phyloP scores from a whole-genome alignment of 106 monocot species.

The Dendrobium catenatum region DNA sequence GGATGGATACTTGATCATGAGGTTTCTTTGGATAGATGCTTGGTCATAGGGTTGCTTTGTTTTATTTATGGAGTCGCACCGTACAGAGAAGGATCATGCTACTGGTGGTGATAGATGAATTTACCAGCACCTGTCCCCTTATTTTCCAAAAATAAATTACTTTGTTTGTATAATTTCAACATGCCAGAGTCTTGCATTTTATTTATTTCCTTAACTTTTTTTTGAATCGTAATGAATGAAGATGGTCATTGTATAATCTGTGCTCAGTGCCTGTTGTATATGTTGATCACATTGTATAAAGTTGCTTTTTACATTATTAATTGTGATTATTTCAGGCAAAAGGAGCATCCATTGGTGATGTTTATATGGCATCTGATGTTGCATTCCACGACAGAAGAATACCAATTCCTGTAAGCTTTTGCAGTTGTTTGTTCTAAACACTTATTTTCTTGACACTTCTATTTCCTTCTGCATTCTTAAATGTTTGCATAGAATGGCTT shows the following conservation, averaged over 20 bases:
- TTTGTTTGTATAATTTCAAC: not conserved
- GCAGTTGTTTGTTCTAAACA: not conserved
- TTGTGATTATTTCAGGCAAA: slow-evolving; percentile 54
- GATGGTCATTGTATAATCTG: not conserved
- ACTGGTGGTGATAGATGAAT: not conserved
- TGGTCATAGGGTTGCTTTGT: not conserved
- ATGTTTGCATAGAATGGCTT: not conserved
- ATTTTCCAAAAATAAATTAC: not conserved
- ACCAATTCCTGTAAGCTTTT: slow-evolving; percentile 74
- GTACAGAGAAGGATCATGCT: not conserved
- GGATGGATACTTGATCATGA: not conserved
- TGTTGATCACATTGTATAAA: not conserved
- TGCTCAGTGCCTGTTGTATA: not conserved
- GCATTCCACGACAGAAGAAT: slow-evolving; percentile 97
- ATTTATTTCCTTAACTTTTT: not conserved
- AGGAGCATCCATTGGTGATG: slow-evolving; percentile 77
- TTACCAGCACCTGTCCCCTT: not conserved
- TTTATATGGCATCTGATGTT: slow-evolving; percentile 73
- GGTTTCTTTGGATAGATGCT: not conserved
- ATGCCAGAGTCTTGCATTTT: not conserved
- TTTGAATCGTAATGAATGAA: not conserved
- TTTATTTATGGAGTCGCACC: not conserved
- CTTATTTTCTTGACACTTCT: not conserved
- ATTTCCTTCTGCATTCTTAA: not conserved
- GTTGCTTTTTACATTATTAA: not conserved